phyloP scores from a whole-genome alignment of 768 basidiomycete genomes.

The Phanerochaete carnosa region DNA sequence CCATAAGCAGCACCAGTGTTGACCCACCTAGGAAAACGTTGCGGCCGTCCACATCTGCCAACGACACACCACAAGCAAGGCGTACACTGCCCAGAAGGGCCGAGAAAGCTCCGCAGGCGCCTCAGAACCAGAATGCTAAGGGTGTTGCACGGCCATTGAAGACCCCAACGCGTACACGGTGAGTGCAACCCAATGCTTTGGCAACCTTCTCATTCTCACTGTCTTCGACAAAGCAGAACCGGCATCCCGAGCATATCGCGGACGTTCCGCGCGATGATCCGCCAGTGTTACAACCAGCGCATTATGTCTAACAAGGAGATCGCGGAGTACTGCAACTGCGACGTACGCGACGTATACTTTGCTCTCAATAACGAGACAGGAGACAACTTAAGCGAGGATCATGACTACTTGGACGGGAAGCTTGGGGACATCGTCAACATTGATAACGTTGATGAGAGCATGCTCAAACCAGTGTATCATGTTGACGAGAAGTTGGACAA shows the following conservation, averaged over 20 bases:
- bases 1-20: background rate
- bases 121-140: background rate
- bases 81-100: background rate
- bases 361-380: background rate
- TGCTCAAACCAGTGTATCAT: background rate
- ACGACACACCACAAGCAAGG: background rate
- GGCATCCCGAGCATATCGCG: background rate
- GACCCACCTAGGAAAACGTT: background rate
- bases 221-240: background rate
- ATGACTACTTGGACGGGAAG: background rate
- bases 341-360: constrained; percentile 1
- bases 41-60: background rate
- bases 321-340: constrained; percentile 1
- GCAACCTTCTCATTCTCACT: background rate
- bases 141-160: background rate
- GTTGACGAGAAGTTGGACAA: constrained; percentile 4
- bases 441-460: background rate
- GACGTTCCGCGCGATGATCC: background rate
- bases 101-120: background rate
- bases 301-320: constrained; percentile 1
- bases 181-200: background rate
- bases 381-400: background rate
- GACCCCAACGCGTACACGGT: background rate
- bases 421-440: constrained; percentile 1
- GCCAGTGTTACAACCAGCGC: background rate